Conservation (phyloP, 257 asterid species). For the Dorcoceras hygrometricum region DNA sequence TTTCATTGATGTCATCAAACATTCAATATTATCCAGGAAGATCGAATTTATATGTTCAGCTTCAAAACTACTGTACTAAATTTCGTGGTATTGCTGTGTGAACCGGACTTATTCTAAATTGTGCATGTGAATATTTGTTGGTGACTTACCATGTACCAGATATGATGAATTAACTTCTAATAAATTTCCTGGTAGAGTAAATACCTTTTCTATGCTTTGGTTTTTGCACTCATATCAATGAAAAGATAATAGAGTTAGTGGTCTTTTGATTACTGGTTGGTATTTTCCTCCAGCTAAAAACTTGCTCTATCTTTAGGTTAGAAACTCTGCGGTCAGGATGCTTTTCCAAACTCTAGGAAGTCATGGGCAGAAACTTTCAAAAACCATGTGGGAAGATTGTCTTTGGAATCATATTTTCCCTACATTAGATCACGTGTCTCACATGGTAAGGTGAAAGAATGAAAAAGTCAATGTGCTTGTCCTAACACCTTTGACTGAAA, state of each 20-base stretch:
- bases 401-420: constrained; percentile 90
- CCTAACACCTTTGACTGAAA: constrained; percentile 24
- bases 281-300: constrained; percentile 22
- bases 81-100: constrained; percentile 7
- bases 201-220: constrained; percentile 16
- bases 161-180: background rate
- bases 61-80: background rate
- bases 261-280: constrained; percentile 24
- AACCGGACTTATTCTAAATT: background rate
- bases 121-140: background rate
- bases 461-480: constrained; percentile 18
- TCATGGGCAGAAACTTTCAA: constrained; percentile 93
- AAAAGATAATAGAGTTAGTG: constrained; percentile 21
- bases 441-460: constrained; percentile 57
- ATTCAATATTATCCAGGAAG: constrained; percentile 13
- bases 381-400: constrained; percentile 92
- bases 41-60: background rate
- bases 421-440: constrained; percentile 79
- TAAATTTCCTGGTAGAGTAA: constrained; percentile 11
- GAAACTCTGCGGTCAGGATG: constrained; percentile 93
- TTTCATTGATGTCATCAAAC: constrained; percentile 3
- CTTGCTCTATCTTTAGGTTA: constrained; percentile 56
- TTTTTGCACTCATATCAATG: constrained; percentile 19
- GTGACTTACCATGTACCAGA: constrained; percentile 9
- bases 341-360: constrained; percentile 97